These are phyloP conservation scores for Trichosporon sp. DNA, from an alignment of 1,284 basidiomycete species.

Conservation along the genomic window DNA sequence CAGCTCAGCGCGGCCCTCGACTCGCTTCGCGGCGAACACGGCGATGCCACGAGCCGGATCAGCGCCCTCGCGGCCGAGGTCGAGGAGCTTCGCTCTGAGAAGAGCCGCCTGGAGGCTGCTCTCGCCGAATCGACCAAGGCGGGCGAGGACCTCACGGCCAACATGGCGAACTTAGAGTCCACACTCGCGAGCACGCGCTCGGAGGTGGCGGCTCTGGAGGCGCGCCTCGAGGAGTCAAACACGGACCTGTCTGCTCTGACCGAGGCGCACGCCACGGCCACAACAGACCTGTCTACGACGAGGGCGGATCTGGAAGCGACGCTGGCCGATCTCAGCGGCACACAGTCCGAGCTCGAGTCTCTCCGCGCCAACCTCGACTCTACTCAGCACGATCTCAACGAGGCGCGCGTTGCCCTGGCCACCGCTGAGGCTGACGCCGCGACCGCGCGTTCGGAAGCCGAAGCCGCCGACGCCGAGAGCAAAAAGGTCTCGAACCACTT, in stretches of 20 bases:
- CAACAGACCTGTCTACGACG: neutral
- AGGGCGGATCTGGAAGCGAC: neutral
- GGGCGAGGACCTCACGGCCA: neutral
- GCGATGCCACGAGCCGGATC: neutral
- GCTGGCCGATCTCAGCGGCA: conserved; percentile 4
- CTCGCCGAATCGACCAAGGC: conserved; percentile 14
- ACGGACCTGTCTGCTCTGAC: neutral
- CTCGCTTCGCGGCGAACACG: neutral
- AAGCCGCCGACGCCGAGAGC: conserved; percentile 18
- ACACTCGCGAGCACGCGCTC: neutral
- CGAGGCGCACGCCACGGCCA: neutral
- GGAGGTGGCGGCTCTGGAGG: conserved; percentile 19
- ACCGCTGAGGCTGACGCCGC: neutral
- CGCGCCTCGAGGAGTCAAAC: conserved; percentile 9
- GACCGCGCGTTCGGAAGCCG: neutral
- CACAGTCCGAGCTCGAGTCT: neutral
- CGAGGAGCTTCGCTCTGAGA: conserved; percentile 69
- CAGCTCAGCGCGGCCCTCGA: neutral
- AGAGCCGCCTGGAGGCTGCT: conserved; percentile 17
- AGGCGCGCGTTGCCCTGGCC: neutral
- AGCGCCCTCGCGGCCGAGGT: neutral
- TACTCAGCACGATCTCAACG: conserved; percentile 14
- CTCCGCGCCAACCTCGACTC: conserved; percentile 9
- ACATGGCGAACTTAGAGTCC: neutral
- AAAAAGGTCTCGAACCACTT: conserved; percentile 21